Evolutionary conservation across 2,329 filamentous ascomycete species (phyloP), one percentile per base, ranked within the genome.

Genomic region (Plenodomus lindquistii): DNA sequence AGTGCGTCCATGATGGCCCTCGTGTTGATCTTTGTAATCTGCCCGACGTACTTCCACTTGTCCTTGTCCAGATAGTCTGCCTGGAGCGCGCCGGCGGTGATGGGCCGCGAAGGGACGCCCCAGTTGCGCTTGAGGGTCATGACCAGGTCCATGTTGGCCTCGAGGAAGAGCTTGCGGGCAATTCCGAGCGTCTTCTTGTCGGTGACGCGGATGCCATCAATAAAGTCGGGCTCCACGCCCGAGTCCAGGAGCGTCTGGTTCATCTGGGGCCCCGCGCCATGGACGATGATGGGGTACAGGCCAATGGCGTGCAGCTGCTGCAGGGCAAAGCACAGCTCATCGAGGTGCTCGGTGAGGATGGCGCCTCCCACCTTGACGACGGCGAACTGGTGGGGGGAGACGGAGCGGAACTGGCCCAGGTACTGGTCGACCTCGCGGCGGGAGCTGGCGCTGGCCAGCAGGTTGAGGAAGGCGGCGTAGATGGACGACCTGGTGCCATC

Each of bases 331-430:
- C 91, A 96, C 46, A 99, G 84, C 66, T 92, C 91, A 72, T 96
- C 89, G 46, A 97, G 82, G 74, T 97, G 88, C 71, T 97, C 92
- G 52, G 91, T 96, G 66, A 99, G 83, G 66, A 97, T 97, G 55
- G 93, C 94, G 54, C 93, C 94, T 54, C 93, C 94, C 46, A 97
- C 93, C 80, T 99, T 99, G 76, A 99, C 96, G 40, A 99, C 93
- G 60, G 92, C 93, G 73, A 97, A 99, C 70, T 96, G 91, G 78
- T 97, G 92, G 29, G 91, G 96, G 37, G 91, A 94, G 54, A 97
- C 92, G 27, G 92, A 96, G 62, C 88, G 94, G 81, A 99, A 99
- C 73, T 97, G 91, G 60, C 92, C 94, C 50, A 97, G 86, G 75
- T 97, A 97, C 75, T 97, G 93, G 79, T 97, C 90, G 56, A 95